A percentile compares a stretch with the other conserved stretches of the same genome.
These are phyloP conservation scores for Tagetes erecta DNA, from an alignment of 129 eudicot genomes.

Conservation along the genomic window DNA sequence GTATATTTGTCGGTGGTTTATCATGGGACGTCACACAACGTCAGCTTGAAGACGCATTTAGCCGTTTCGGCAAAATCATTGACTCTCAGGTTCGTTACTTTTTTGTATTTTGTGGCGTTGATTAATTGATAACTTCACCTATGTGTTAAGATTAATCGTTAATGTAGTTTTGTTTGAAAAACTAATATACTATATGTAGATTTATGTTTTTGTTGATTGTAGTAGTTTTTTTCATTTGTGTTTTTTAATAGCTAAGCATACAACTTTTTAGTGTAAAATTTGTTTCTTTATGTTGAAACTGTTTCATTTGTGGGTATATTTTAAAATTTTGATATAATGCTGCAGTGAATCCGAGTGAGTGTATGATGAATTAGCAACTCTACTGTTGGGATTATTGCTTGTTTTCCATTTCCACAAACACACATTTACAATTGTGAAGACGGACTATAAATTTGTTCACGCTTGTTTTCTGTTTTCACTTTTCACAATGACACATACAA, in stretches of 20 bases:
- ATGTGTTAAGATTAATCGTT: neutral
- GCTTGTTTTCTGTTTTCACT: neutral
- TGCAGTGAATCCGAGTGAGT: neutral
- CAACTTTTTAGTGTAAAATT: no score
- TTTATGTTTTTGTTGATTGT: neutral
- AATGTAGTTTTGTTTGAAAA: neutral
- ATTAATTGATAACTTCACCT: neutral
- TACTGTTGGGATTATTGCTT: neutral
- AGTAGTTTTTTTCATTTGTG: neutral
- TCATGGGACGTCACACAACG: conserved; percentile 82
- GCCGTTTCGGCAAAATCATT: conserved; percentile 83
- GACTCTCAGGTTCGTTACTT: conserved; percentile 62
- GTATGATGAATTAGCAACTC: neutral
- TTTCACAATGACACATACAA: no score
- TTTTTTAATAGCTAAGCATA: neutral
- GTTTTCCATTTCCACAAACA: neutral
- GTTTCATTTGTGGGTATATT: neutral
- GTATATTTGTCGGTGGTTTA: conserved; percentile 85
- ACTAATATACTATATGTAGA: neutral
- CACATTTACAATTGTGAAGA: neutral
- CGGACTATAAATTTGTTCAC: neutral
- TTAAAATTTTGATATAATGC: neutral
- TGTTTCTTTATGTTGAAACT: neutral
- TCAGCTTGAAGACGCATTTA: conserved; percentile 80
- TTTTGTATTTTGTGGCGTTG: neutral